Base-by-base conservation (phyloP, 75 land plant genomes). In the Ceratopteris richardii region DNA sequence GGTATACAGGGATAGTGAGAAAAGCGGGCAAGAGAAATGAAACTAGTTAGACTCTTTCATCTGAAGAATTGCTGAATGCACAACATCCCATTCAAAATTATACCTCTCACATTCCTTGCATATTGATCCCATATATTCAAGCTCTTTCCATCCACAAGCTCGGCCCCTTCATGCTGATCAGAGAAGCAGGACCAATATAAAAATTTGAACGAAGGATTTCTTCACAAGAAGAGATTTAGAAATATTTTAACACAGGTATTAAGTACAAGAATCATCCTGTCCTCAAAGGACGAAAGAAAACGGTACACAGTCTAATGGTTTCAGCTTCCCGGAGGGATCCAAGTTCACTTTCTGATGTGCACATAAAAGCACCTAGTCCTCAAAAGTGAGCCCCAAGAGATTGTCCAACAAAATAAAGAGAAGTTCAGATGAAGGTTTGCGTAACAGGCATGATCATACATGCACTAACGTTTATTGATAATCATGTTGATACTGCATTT, bases 121-220 rank as follows among this genome's bases (percentile, higher is more conserved):
- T 46, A 46, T 46, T 46, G 50, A 46, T 46, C 50, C 50, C 50
- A 46, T 46, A 46, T 46, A 17, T 46, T 46, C 4, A 46, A 21
- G 50, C 50, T 46, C 50, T 46, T 46, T 21, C 50, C 50, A 46
- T 46, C 50, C 3, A 46, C 50, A 46, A 18, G 50, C 50, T 46
- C 22, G 18, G 50, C 50, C 4, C 50, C 50, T 14, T 46, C 50
- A 46, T 46, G 50, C 50, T 46, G 50, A 40, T 40, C 14, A 14
- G 14, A 10, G 9, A 40, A 10, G 14, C n/a, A n/a, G n/a, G 42
- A 40, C 14, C 42, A 40, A 40, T 40, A 40, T 40, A 40, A 10
- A 9, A 40, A 9, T 40, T 14, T 10, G 14, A 40, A 40, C 14
- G 42, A 40, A 40, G 14, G 42, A 40, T 40, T 40, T 14, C 42